These are phyloP conservation scores for Zymoseptoria tritici DNA, from an alignment of 2,329 filamentous ascomycete species.

Conservation along the genomic window DNA sequence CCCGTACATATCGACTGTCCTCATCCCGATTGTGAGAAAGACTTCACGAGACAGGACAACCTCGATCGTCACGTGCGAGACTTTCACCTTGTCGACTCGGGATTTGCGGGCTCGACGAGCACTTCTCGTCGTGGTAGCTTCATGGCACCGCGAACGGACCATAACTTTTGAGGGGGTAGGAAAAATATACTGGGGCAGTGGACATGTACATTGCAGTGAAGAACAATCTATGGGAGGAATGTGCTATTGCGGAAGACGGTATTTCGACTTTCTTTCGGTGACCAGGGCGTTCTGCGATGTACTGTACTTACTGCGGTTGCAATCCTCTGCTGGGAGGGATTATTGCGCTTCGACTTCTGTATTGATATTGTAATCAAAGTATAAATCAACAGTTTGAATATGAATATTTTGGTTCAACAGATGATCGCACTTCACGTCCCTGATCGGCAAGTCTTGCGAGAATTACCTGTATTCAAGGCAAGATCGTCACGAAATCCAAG, in stretches of 20 bases:
- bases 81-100: constrained; percentile 3
- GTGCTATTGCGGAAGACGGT: too few relatives aligned
- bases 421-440: too few relatives aligned
- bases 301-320: too few relatives aligned
- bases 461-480: too few relatives aligned
- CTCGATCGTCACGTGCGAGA: constrained; percentile 1
- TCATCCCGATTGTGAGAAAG: neutral
- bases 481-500: too few relatives aligned
- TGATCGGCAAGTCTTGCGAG: too few relatives aligned
- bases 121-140: constrained; percentile 2
- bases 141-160: neutral
- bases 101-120: neutral
- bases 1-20: neutral
- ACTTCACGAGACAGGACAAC: constrained; percentile 5
- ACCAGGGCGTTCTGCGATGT: too few relatives aligned
- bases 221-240: neutral
- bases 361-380: too few relatives aligned
- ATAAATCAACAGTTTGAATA: too few relatives aligned
- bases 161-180: too few relatives aligned
- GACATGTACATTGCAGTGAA: neutral
- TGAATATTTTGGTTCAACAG: too few relatives aligned
- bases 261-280: neutral
- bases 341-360: neutral
- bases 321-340: neutral
- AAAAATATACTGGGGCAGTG: neutral